Percentiles rank a stretch among this genome's conserved stretches.
phyloP scores from a whole-genome alignment of 768 basidiomycete genomes.

The Pleurotus ostreatus region DNA sequence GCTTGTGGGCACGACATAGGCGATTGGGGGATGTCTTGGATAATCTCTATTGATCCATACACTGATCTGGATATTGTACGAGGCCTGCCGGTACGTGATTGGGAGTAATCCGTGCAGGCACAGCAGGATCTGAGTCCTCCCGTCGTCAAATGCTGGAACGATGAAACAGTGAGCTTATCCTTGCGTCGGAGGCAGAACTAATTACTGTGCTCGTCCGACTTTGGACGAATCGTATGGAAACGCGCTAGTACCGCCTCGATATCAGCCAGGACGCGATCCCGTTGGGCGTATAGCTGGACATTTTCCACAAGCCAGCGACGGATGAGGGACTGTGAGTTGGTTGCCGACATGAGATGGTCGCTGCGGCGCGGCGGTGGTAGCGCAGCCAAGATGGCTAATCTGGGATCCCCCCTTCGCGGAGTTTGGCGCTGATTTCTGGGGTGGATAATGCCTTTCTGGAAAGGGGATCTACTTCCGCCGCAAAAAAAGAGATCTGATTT shows the following conservation, averaged over 20 bases:
- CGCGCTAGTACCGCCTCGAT: constrained; percentile 54
- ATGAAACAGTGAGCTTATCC: constrained; percentile 5
- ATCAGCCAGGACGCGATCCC: constrained; percentile 59
- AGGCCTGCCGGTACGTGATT: constrained; percentile 66
- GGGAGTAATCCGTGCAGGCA: constrained; percentile 90
- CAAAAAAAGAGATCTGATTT: too few relatives aligned
- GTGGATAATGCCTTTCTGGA: too few relatives aligned
- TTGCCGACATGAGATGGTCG: background rate
- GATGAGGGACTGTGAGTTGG: constrained; percentile 30
- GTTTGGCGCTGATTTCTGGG: too few relatives aligned
- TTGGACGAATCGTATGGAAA: constrained; percentile 61
- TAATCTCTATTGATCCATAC: constrained; percentile 87
- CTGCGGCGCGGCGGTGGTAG: background rate
- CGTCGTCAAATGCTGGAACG: constrained; percentile 83
- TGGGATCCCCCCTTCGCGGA: background rate
- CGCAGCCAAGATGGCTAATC: background rate
- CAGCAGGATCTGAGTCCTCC: constrained; percentile 86
- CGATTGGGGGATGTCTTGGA: constrained; percentile 77
- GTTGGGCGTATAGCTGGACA: constrained; percentile 48
- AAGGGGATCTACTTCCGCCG: too few relatives aligned
- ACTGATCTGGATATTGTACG: constrained; percentile 93
- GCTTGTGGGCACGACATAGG: constrained; percentile 87
- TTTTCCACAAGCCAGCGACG: constrained; percentile 69
- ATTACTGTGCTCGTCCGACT: constrained; percentile 77
- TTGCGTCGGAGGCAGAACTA: constrained; percentile 13